These are phyloP conservation scores for Exophiala sideris DNA, from an alignment of 2,329 filamentous ascomycete species.

Conservation along the genomic window DNA sequence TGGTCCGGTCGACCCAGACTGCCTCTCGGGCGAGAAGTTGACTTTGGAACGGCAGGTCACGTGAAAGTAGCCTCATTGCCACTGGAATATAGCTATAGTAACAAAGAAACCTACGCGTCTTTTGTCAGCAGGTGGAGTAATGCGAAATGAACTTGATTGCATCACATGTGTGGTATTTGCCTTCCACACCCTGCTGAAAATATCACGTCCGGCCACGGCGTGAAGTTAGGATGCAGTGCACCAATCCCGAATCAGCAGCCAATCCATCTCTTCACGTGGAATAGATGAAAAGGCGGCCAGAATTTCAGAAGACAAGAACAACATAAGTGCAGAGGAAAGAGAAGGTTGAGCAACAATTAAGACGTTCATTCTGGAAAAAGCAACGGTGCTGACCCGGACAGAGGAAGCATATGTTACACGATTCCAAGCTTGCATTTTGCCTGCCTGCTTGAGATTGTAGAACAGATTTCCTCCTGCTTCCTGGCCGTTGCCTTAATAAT, in stretches of 20 bases:
- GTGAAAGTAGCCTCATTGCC: no score
- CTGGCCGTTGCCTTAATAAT: conserved; percentile 14
- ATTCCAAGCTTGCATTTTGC: conserved; percentile 21
- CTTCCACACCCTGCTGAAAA: not conserved
- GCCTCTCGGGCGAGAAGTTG: conserved; percentile 5
- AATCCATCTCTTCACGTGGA: no score
- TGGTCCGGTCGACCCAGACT: not conserved
- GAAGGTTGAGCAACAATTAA: conserved; percentile 11
- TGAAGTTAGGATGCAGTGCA: no score
- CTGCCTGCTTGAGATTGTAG: conserved; percentile 19
- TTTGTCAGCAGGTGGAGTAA: no score
- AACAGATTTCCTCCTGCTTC: conserved; percentile 23
- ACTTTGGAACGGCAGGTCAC: no score
- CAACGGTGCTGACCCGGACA: conserved; percentile 10
- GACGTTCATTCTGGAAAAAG: conserved; percentile 21
- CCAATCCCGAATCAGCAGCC: no score
- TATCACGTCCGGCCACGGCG: no score
- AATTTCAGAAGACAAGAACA: not conserved
- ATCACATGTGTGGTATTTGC: not conserved
- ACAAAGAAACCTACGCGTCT: not conserved
- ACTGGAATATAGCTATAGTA: no score
- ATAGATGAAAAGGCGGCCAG: no score
- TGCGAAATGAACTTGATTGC: no score
- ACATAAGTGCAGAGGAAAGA: not conserved
- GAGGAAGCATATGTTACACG: conserved; percentile 23